phyloP scores from a whole-genome alignment of 164 flowering plant genomes.

The Berberis vulgaris region DNA sequence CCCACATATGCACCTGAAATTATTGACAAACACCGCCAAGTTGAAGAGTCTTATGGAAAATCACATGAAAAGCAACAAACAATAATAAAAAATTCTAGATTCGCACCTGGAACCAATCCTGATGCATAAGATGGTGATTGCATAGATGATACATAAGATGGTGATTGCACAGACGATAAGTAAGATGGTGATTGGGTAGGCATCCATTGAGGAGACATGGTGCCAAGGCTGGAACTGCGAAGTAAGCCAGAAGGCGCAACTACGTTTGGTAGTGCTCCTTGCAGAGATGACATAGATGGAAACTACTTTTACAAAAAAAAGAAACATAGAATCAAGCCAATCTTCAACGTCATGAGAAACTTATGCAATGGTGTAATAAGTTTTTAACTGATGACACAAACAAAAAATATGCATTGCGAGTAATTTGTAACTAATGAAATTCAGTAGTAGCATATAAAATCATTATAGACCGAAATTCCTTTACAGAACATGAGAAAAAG shows the following conservation, averaged over 20 bases:
- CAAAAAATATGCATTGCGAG: no score
- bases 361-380: background rate
- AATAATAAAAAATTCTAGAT: slow-evolving; percentile 1
- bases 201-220: slow-evolving; percentile 34
- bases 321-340: background rate
- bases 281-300: slow-evolving; percentile 55
- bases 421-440: no score
- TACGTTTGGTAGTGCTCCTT: slow-evolving; percentile 43
- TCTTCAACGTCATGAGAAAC: background rate
- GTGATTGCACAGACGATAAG: no score
- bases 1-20: slow-evolving; percentile 26
- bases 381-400: no score
- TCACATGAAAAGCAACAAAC: background rate
- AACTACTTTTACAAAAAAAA: slow-evolving; percentile 35
- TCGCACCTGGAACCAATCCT: slow-evolving; percentile 33
- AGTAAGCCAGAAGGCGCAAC: slow-evolving; percentile 25
- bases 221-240: slow-evolving; percentile 33
- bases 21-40: background rate
- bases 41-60: background rate
- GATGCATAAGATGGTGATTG: slow-evolving; percentile 20
- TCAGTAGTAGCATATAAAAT: no score
- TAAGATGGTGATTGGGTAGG: slow-evolving; percentile 27
- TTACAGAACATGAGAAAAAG: no score
- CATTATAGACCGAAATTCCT: no score
- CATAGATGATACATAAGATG: slow-evolving; percentile 16